Conservation (phyloP, 2,329 filamentous ascomycete genomes). For the Gyromitra esculenta region DNA sequence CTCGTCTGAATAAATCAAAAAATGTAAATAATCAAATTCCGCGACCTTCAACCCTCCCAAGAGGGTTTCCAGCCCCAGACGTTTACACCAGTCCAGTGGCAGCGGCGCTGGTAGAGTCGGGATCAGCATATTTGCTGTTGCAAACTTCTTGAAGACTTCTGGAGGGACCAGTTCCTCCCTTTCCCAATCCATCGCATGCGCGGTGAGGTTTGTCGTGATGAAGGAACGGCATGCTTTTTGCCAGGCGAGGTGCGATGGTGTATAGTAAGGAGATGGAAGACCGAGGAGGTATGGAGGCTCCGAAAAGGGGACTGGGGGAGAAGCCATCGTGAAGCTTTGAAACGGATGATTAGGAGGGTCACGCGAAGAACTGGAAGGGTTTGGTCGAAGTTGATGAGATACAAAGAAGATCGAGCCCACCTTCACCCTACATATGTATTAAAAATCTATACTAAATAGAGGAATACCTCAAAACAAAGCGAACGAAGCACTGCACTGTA, state of each 20-base stretch:
- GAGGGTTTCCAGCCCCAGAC: conserved; percentile 72
- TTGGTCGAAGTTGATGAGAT: background rate
- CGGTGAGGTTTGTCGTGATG: conserved; percentile 69
- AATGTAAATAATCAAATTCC: conserved; percentile 78
- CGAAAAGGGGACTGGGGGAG: conserved; percentile 70
- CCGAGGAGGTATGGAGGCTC: conserved; percentile 77
- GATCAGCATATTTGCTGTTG: conserved; percentile 74
- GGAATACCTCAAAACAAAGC: background rate
- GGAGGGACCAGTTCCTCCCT: conserved; percentile 69
- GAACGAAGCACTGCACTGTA: background rate
- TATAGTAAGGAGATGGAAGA: conserved; percentile 77
- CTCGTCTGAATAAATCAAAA: conserved; percentile 75
- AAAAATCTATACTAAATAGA: background rate
- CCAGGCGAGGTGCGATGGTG: conserved; percentile 71
- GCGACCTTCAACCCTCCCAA: conserved; percentile 74
- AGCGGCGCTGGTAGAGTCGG: conserved; percentile 75
- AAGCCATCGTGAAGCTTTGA: background rate
- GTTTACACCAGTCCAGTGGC: conserved; percentile 74
- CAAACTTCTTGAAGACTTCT: conserved; percentile 68
- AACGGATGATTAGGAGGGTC: background rate
- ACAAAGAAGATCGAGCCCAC: background rate
- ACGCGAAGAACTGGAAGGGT: background rate
- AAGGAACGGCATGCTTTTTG: conserved; percentile 75
- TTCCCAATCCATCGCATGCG: conserved; percentile 75
- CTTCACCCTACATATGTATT: background rate